Percentiles rank a stretch among this genome's conserved stretches.
These are phyloP conservation scores for Trichophaea hybrida DNA, from an alignment of 2,329 filamentous ascomycete species.

Conservation along the genomic window DNA sequence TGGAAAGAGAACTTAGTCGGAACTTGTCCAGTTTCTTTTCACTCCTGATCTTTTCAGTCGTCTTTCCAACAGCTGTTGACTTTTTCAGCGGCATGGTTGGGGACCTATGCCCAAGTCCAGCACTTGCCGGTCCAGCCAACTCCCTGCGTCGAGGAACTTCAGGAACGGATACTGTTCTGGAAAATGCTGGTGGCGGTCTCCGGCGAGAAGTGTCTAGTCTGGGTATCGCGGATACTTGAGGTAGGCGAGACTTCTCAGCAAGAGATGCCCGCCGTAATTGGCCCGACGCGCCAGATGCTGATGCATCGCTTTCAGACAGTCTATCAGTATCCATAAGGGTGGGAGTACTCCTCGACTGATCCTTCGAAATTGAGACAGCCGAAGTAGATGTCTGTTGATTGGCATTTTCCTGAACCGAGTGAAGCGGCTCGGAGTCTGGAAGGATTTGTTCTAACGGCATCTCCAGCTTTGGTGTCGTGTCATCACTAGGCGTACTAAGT, in stretches of 20 bases:
- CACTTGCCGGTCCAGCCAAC: slow-evolving; percentile 5
- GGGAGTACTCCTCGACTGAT: slow-evolving; percentile 8
- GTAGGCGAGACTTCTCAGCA: background rate
- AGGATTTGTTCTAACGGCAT: background rate
- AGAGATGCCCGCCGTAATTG: slow-evolving; percentile 3
- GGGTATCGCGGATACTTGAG: slow-evolving; percentile 15
- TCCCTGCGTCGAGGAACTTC: slow-evolving; percentile 14
- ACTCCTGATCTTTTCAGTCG: slow-evolving; percentile 17
- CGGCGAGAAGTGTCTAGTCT: slow-evolving; percentile 16
- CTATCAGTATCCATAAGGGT: slow-evolving; percentile 14
- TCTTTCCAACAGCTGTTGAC: slow-evolving; percentile 9
- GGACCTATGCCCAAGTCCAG: slow-evolving; percentile 7
- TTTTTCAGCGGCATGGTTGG: slow-evolving; percentile 19
- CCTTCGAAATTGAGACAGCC: background rate
- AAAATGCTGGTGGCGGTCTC: slow-evolving; percentile 15
- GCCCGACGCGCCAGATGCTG: background rate
- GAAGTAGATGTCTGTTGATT: background rate
- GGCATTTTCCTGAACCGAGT: background rate
- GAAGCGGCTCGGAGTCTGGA: background rate
- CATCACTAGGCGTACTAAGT: slow-evolving; percentile 17
- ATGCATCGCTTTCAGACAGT: slow-evolving; percentile 11
- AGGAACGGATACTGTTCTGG: slow-evolving; percentile 19
- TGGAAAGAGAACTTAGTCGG: slow-evolving; percentile 43
- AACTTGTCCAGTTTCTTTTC: slow-evolving; percentile 71
- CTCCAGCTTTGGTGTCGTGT: slow-evolving; percentile 18